Base-by-base conservation (phyloP, 2,329 filamentous ascomycete species). In the Thermoascus crustaceus region DNA sequence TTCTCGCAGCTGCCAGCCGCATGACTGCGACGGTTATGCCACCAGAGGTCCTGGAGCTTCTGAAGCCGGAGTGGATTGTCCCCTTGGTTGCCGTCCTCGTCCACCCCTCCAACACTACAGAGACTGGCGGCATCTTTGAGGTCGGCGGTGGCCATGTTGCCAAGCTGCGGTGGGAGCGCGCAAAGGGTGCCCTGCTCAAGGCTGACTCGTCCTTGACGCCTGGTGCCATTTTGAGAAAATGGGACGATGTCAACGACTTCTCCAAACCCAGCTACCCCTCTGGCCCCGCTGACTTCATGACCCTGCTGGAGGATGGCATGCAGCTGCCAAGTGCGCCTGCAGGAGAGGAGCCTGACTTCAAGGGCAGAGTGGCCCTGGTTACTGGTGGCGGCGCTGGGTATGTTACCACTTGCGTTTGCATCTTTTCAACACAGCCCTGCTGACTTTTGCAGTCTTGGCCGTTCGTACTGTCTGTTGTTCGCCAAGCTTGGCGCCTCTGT, bases 11-110 rank as follows among this genome's bases (percentile, higher is more conserved):
- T 49, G 91, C 88, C 42, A 91, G 84, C 67, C 80, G 89, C 60
- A 93, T 96, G 87, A 95, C 88, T 27, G 78, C 87, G 61, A 95
- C 89, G 11, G 75, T 95, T 48, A 89, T 95, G 86, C 87, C 88
- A 21, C 85, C 86, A n/a, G 88, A 95, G 57, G 75, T 94, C 24
- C 73, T 95, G 50, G 80, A 82, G 49, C 80, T 78, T 56, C 73
- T 94, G 45, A 87, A 84, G 71, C 91, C 91, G 30, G 86, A 94
- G 44, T 96, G 87, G 87, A 80, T 96, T 41, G 87, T 96, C 30
- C 91, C 91, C 22, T 71, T 96, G 26, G 91, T 96, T 20, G 89
- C 87, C 33, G 80, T 83, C 39, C 73, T 98, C 33, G 83, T 84
- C 27, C 88, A 96, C 74, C 79, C 83, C 56, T 85, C 76, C 53